Evolutionary conservation across 495 filamentous ascomycete species (phyloP), one percentile per base, ranked within the genome.

Genomic region (Melanomma pulvis-pyrius): DNA sequence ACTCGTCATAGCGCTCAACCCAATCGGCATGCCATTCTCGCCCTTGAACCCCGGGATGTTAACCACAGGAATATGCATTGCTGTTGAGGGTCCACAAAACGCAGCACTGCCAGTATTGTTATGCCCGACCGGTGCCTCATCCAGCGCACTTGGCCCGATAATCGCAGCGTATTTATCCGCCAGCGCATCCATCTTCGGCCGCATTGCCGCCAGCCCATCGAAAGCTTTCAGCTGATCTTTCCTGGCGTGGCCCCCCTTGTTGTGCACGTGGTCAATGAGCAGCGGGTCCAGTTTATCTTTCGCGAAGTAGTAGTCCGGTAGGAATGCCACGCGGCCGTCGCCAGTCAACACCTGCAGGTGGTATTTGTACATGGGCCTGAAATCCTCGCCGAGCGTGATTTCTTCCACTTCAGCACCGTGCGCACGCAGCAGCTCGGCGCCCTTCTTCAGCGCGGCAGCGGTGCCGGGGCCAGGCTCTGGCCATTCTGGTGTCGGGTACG

Each of bases 1-100:
- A 6, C 76, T 70, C 13, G 71, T 75, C 8, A 83, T 77, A 13
- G 82, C 64, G 0, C 80, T 81, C 48, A 84, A 63, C 1, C 82
- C 82, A 50, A 85, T 74, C 0, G 82, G 82, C 78, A 84, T 74
- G 3, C 77, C 79, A 51, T 80, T 77, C 44, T 71, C 75, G 0
- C 82, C 81, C 36, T 74, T 73, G 59, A 85, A 83, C 0, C 80
- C 83, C 0, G 81, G 81, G 6, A 84, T 65, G 49, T 84, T 82
- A 29, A 83, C 65, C 19, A 78, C 78, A 6, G 83, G 82, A 7
- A 78, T 78, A 48, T 83, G 82, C 13, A 83, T 69, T 26, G 76
- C 64, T 3, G 74, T 74, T 59, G 61, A 68, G 11, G 46, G 50
- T 25, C 41, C 65, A 50, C 76, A 76, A 65, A 79, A 81, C 12